phyloP scores from a whole-genome alignment of 2,329 filamentous ascomycete genomes.

The Exophiala calicioides region DNA sequence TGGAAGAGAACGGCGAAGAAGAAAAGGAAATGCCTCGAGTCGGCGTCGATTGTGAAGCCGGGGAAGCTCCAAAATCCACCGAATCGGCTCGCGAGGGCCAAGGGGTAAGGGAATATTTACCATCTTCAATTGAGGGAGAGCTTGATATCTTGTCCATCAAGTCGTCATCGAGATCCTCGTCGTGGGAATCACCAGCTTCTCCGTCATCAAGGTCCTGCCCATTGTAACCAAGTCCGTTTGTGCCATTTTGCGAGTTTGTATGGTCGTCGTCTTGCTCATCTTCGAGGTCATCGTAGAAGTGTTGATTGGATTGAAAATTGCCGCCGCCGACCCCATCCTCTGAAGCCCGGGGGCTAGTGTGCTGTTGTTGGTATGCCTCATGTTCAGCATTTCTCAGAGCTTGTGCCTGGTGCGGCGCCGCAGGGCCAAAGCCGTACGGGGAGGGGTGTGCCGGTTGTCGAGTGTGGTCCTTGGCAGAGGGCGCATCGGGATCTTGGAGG shows the following conservation, averaged over 20 bases:
- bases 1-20: slow-evolving; percentile 37
- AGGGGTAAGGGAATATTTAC: slow-evolving; percentile 67
- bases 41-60: slow-evolving; percentile 28
- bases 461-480: slow-evolving; percentile 80
- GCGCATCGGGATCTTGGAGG: slow-evolving; percentile 78
- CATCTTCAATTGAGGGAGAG: slow-evolving; percentile 98
- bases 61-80: slow-evolving; percentile 36
- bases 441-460: slow-evolving; percentile 55
- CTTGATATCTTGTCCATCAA: slow-evolving; percentile 99
- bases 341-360: slow-evolving; percentile 60
- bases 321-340: slow-evolving; percentile 22
- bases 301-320: slow-evolving; percentile 12
- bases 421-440: slow-evolving; percentile 54
- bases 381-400: slow-evolving; percentile 78
- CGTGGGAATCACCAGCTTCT: slow-evolving; percentile 63
- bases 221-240: slow-evolving; percentile 23
- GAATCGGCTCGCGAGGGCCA: slow-evolving; percentile 48
- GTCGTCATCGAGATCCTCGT: slow-evolving; percentile 80
- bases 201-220: slow-evolving; percentile 45
- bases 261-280: slow-evolving; percentile 61
- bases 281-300: slow-evolving; percentile 51
- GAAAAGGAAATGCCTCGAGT: slow-evolving; percentile 32
- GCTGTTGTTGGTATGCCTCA: slow-evolving; percentile 72
- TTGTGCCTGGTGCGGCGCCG: slow-evolving; percentile 81
- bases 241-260: slow-evolving; percentile 21